Evolutionary conservation across 306 rosid species (phyloP).

Genomic region (Dicorynia guianensis): DNA sequence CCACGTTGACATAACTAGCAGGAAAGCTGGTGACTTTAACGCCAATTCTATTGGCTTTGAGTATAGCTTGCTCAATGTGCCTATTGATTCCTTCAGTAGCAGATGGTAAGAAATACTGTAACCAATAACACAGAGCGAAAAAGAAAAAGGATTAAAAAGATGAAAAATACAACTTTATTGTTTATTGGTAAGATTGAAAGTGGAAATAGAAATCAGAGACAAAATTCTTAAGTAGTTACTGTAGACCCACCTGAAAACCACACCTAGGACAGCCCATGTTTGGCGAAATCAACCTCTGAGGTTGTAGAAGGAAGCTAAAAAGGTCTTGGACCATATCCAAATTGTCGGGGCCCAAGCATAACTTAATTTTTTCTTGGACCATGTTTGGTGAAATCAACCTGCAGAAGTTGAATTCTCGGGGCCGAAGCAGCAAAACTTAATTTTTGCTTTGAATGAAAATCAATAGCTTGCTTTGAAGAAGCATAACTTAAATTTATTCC

Average conservation of each 20-base stretch:
- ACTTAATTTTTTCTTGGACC: no score
- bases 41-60: constrained; percentile 86
- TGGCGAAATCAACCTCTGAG: constrained; percentile 76
- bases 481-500: no score
- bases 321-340: constrained; percentile 83
- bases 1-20: no score
- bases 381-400: no score
- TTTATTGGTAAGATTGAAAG: neutral
- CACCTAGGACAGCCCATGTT: constrained; percentile 86
- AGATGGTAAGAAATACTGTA: constrained; percentile 93
- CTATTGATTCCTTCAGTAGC: constrained; percentile 87
- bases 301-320: constrained; percentile 66
- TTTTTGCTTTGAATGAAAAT: no score
- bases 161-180: neutral
- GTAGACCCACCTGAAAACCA: constrained; percentile 78
- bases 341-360: no score
- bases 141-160: neutral
- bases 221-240: neutral
- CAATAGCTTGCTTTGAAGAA: no score
- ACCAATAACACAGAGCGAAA: neutral
- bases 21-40: constrained; percentile 92
- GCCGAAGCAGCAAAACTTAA: no score
- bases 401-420: no score
- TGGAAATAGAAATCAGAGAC: neutral
- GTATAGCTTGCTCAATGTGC: constrained; percentile 84